A percentile compares a stretch with the other conserved stretches of the same genome.
Conservation (phyloP, 23 red algal species). For the Gracilariopsis chorda region DNA sequence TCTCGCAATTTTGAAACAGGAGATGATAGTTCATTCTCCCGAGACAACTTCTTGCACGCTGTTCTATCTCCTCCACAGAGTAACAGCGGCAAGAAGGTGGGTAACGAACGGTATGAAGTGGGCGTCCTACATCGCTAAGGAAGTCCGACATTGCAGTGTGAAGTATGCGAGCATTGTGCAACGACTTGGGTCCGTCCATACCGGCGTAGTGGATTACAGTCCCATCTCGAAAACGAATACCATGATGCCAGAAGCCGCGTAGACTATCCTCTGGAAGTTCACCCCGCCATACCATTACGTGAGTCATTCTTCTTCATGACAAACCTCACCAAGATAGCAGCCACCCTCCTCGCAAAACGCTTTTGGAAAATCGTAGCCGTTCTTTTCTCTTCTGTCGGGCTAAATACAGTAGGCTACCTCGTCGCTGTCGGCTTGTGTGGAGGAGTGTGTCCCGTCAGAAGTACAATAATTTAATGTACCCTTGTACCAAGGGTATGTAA, state of each 20-base stretch:
- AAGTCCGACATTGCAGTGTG: slow-evolving; percentile 39
- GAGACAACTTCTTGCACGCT: slow-evolving; percentile 33
- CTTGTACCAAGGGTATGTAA: too few species aligned
- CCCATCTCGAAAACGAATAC: slow-evolving; percentile 61
- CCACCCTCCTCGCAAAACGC: too few species aligned
- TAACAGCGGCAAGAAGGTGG: neutral
- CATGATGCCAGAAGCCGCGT: slow-evolving; percentile 76
- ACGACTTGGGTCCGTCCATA: slow-evolving; percentile 70
- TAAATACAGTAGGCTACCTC: too few species aligned
- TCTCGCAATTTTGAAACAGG: slow-evolving; percentile 67
- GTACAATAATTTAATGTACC: too few species aligned
- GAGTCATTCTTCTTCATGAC: slow-evolving; percentile 19
- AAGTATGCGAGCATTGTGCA: slow-evolving; percentile 56
- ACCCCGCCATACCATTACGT: slow-evolving; percentile 82
- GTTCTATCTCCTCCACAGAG: slow-evolving; percentile 35
- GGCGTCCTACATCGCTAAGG: neutral
- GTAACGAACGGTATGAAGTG: slow-evolving; percentile 43
- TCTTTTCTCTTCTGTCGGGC: too few species aligned
- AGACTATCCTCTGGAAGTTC: slow-evolving; percentile 58
- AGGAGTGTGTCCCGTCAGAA: too few species aligned
- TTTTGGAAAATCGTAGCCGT: too few species aligned
- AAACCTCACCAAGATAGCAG: too few species aligned
- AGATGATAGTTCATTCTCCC: slow-evolving; percentile 57
- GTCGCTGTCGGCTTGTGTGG: too few species aligned
- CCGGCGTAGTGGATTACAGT: slow-evolving; percentile 73